phyloP scores from a whole-genome alignment of 2,329 filamentous ascomycete genomes.

The Cytospora piceicola region DNA sequence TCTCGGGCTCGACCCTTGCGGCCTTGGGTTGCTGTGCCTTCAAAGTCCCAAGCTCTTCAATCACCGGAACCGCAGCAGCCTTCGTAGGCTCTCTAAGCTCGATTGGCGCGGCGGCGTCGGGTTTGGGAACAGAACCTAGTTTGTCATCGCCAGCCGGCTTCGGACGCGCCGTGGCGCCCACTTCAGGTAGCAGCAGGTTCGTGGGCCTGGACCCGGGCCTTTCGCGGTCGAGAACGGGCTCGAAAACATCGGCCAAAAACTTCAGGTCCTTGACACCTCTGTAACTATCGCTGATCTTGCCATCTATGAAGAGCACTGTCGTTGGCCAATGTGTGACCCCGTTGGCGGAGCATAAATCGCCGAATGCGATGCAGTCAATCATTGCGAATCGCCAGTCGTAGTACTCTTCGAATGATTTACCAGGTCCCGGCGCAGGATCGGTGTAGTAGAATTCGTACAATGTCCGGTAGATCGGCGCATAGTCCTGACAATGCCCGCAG shows the following conservation, averaged over 20 bases:
- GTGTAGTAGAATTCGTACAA: slow-evolving; percentile 95
- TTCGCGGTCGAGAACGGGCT: slow-evolving; percentile 74
- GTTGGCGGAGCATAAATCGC: slow-evolving; percentile 74
- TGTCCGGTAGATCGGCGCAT: slow-evolving; percentile 87
- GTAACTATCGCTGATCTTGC: slow-evolving; percentile 65
- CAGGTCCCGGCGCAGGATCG: slow-evolving; percentile 68
- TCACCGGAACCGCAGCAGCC: slow-evolving; percentile 26
- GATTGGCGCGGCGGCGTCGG: slow-evolving; percentile 34
- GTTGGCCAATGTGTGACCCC: slow-evolving; percentile 74
- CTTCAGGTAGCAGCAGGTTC: slow-evolving; percentile 69
- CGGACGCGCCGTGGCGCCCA: slow-evolving; percentile 58
- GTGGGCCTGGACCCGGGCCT: slow-evolving; percentile 79
- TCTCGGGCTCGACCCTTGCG: slow-evolving; percentile 45
- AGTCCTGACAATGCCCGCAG: slow-evolving; percentile 74
- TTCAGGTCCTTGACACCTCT: slow-evolving; percentile 70
- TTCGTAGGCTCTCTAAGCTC: slow-evolving; percentile 40
- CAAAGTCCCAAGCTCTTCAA: slow-evolving; percentile 27
- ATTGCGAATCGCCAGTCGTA: slow-evolving; percentile 89
- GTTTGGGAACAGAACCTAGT: slow-evolving; percentile 21
- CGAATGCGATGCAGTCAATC: slow-evolving; percentile 83
- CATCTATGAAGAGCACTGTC: slow-evolving; percentile 80
- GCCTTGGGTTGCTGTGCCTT: slow-evolving; percentile 33
- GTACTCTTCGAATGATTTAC: slow-evolving; percentile 71
- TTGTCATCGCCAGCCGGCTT: slow-evolving; percentile 25
- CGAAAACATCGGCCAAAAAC: slow-evolving; percentile 70